Conservation (phyloP, 768 basidiomycete species). For the Dentipellis fragilis region DNA sequence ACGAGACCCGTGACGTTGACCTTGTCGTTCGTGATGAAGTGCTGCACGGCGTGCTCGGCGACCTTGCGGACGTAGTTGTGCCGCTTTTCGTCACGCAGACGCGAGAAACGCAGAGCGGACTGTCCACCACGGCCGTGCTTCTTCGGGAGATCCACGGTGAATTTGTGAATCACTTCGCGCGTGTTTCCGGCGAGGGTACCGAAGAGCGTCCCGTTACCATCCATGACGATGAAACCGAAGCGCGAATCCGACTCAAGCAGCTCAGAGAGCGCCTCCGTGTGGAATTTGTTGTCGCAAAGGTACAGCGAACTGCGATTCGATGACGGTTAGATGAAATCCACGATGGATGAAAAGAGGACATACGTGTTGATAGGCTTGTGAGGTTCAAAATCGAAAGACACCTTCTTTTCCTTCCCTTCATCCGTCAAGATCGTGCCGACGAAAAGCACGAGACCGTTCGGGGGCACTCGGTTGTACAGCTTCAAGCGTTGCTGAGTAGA, state of each 20-base stretch:
- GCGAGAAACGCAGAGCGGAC: conserved; percentile 98
- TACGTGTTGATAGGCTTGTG: conserved; percentile 99
- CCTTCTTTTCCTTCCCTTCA: conserved; percentile 99
- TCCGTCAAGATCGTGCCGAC: conserved; percentile 97
- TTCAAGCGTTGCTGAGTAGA: conserved; percentile 97
- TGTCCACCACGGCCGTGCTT: conserved; percentile 99
- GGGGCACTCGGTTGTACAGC: conserved; percentile 91
- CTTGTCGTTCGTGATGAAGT: conserved; percentile 96
- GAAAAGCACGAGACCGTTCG: conserved; percentile 94
- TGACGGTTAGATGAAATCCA: neutral
- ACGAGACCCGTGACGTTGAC: conserved; percentile 96
- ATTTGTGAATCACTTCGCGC: conserved; percentile 95
- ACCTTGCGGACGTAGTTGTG: conserved; percentile 99
- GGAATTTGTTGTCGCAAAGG: conserved; percentile 99
- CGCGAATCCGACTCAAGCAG: conserved; percentile 94
- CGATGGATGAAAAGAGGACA: conserved; percentile 18
- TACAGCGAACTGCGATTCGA: conserved; percentile 71
- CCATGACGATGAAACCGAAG: conserved; percentile 99
- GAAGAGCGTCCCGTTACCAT: conserved; percentile 95
- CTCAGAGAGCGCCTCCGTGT: conserved; percentile 94
- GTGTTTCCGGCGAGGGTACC: conserved; percentile 95
- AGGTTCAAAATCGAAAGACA: conserved; percentile 96
- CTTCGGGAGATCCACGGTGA: conserved; percentile 97
- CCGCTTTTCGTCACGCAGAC: conserved; percentile 96
- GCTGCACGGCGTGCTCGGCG: conserved; percentile 92